phyloP scores from a whole-genome alignment of 768 basidiomycete genomes.

The Tulasnella calospora region DNA sequence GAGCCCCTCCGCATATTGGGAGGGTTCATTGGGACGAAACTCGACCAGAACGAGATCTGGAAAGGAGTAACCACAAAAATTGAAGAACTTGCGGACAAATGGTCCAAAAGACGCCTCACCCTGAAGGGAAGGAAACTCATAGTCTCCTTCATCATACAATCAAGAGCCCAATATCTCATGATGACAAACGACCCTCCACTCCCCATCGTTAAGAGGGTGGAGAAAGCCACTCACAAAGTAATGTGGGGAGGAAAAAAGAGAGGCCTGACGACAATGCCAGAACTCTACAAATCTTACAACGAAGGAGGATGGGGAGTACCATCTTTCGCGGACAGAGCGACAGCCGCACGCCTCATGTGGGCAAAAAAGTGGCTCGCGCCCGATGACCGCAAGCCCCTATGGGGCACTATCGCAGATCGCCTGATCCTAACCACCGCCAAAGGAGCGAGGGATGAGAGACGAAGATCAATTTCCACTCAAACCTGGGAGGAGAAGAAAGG shows the following conservation, averaged over 20 bases:
- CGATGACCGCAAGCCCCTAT: background rate
- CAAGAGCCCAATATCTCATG: background rate
- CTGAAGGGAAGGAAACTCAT: background rate
- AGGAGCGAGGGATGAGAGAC: background rate
- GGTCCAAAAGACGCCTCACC: background rate
- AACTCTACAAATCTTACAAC: background rate
- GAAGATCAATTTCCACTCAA: background rate
- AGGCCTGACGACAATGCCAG: background rate
- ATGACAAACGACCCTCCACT: background rate
- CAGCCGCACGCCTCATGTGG: background rate
- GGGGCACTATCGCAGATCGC: background rate
- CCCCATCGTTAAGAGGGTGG: background rate
- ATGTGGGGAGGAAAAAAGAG: slow-evolving; percentile 5
- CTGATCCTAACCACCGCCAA: background rate
- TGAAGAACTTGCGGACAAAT: background rate
- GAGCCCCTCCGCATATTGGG: slow-evolving; percentile 29
- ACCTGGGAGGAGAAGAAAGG: background rate
- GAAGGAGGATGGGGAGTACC: background rate
- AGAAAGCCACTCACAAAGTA: background rate
- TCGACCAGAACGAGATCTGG: slow-evolving; percentile 26
- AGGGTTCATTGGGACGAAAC: slow-evolving; percentile 29
- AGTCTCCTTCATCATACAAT: background rate
- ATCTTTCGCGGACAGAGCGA: background rate
- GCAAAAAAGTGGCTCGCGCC: background rate
- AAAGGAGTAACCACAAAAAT: background rate